Evolutionary conservation across 2,329 filamentous ascomycete species (phyloP).

Genomic region (Microcyclospora tardicrescens): DNA sequence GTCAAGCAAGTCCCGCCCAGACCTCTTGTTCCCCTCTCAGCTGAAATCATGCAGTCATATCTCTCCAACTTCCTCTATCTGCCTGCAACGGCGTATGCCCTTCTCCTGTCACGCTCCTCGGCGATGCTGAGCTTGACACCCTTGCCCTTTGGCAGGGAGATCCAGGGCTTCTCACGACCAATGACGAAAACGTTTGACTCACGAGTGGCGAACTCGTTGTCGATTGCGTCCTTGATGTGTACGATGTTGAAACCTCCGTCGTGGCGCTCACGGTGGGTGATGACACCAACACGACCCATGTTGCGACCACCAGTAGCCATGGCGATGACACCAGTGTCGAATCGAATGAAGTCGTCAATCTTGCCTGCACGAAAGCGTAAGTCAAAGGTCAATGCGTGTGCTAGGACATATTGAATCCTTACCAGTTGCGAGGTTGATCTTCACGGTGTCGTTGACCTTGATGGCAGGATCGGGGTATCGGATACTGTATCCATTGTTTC

Average conservation of each 20-base stretch:
- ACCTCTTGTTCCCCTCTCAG: background rate
- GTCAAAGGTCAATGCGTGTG: background rate
- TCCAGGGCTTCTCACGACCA: constrained; percentile 96
- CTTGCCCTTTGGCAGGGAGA: constrained; percentile 99
- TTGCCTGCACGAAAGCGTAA: constrained; percentile 38
- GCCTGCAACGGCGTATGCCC: constrained; percentile 50
- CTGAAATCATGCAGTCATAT: background rate
- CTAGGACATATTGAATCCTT: constrained; percentile 3
- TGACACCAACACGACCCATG: constrained; percentile 99
- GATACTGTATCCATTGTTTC: constrained; percentile 52
- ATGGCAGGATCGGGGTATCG: constrained; percentile 96
- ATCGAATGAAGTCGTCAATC: constrained; percentile 95
- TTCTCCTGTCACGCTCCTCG: constrained; percentile 96
- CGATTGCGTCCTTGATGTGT: constrained; percentile 92
- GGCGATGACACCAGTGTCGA: constrained; percentile 94
- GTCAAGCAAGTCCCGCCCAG: background rate
- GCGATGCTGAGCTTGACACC: constrained; percentile 99
- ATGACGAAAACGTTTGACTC: constrained; percentile 99
- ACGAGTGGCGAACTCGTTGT: constrained; percentile 99
- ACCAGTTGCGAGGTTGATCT: constrained; percentile 92
- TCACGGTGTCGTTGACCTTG: constrained; percentile 99
- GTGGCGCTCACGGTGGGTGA: constrained; percentile 99
- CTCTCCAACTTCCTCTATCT: background rate
- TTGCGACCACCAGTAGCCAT: constrained; percentile 99
- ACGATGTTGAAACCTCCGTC: constrained; percentile 99